Evolutionary conservation across 495 filamentous ascomycete species (phyloP).

Genomic region (Darksidea phi): DNA sequence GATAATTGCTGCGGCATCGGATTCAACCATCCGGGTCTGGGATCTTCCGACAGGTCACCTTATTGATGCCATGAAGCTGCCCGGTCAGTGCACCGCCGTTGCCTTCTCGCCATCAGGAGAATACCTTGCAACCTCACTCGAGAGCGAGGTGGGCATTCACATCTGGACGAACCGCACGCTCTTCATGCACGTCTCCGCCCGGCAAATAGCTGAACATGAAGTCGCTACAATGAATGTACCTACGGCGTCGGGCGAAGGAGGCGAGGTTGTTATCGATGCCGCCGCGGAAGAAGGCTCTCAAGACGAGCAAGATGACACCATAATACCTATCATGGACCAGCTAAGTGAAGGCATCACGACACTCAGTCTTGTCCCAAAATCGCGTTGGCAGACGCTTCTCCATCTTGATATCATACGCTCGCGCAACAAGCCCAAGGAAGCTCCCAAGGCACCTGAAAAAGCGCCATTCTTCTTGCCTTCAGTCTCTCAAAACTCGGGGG

Average conservation of each 20-base stretch:
- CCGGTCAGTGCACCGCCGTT: constrained; percentile 72
- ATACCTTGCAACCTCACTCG: constrained; percentile 83
- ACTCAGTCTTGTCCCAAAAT: constrained; percentile 81
- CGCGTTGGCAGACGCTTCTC: constrained; percentile 88
- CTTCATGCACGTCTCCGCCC: constrained; percentile 81
- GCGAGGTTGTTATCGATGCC: constrained; percentile 60
- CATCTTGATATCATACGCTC: constrained; percentile 86
- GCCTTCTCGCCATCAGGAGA: constrained; percentile 88
- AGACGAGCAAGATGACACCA: constrained; percentile 39
- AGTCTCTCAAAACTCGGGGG: constrained; percentile 40
- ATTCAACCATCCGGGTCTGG: constrained; percentile 83
- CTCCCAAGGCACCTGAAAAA: constrained; percentile 87
- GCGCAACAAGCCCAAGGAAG: constrained; percentile 91
- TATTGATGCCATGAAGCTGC: constrained; percentile 80
- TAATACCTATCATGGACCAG: constrained; percentile 63
- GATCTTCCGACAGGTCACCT: constrained; percentile 93
- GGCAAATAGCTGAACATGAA: constrained; percentile 72
- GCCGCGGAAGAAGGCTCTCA: constrained; percentile 46
- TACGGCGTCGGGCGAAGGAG: constrained; percentile 80
- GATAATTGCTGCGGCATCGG: constrained; percentile 85
- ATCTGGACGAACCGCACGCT: constrained; percentile 90
- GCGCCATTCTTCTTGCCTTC: constrained; percentile 95
- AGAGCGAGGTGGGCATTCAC: constrained; percentile 80
- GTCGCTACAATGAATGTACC: constrained; percentile 60
- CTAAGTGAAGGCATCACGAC: constrained; percentile 78